Base-by-base conservation (phyloP, 2,329 filamentous ascomycete genomes). In the Colletotrichum limetticola region DNA sequence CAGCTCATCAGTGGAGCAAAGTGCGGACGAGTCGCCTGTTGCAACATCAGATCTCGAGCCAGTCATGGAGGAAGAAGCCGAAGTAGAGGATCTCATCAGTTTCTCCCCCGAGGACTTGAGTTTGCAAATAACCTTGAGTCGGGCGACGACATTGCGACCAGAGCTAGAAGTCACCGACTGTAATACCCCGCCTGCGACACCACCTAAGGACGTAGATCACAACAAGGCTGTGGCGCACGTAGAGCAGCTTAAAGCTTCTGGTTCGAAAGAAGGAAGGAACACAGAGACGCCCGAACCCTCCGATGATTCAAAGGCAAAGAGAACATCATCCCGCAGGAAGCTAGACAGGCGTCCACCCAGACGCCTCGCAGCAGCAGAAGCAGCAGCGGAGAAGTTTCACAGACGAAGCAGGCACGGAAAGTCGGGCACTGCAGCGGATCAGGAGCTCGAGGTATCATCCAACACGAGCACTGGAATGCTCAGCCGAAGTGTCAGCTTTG, bases 131-230 rank as follows among this genome's bases (percentile, higher is more conserved):
- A 7, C 53, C 1, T 26, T 58, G 9, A 70, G 55, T 19, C 66
- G 67, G n/a, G 66, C 70, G 19, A 66, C 61, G 0, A 72, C 68
- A 4, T 19, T 71, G n/a, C 62, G n/a, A 19, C 57, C 52, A 1
- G 68, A 67, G 16, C 12, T 8, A 4, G 57, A 58, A n/a, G 46
- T 16, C 4, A 9, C n/a, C 3, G 35, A 67, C 5, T 30, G 35
- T 5, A 28, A 55, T 22, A 24, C 6, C 5, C 28, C 52, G 1
- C 63, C 63, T 22, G 12, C 59, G 8, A 30, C 59, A 24, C 26
- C 42, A 3, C 8, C 52, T 2, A 24, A 42, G 12, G 35, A 19
- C 3, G 24, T 32, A 5, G n/a, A 53, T 26, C 42, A n/a, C 1
- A 9, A 9, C 8, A 42, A 61, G 22, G 11, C 30, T 14, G 9